phyloP scores from a whole-genome alignment of 164 flowering plant genomes.

The Paratinospora sagittata region DNA sequence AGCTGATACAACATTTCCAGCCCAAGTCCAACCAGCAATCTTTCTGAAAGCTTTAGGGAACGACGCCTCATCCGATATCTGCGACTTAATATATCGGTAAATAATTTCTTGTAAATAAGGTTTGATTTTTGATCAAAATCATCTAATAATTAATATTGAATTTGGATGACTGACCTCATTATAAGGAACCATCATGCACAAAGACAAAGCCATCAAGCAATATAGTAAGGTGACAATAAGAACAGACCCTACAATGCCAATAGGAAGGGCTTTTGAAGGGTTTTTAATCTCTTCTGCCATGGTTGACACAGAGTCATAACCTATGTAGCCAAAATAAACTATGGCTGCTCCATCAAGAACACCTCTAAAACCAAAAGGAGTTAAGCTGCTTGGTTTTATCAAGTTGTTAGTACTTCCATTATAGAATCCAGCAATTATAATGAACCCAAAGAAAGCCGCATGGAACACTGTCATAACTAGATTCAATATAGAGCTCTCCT shows the following conservation, averaged over 20 bases:
- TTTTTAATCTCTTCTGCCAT: conserved; percentile 76
- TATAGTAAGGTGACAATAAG: conserved; percentile 51
- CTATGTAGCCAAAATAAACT: conserved; percentile 73
- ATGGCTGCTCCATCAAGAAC: conserved; percentile 64
- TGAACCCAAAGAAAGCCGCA: conserved; percentile 62
- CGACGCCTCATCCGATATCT: conserved; percentile 52
- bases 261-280: conserved; percentile 61
- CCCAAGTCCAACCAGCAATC: conserved; percentile 71
- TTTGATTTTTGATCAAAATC: not conserved
- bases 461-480: conserved; percentile 73
- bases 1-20: conserved; percentile 58
- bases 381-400: conserved; percentile 52
- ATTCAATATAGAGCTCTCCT: conserved; percentile 84
- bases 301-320: conserved; percentile 80
- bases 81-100: too few relatives aligned
- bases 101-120: not conserved
- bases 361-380: conserved; percentile 60
- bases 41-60: conserved; percentile 51
- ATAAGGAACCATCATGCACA: conserved; percentile 65
- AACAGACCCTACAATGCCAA: conserved; percentile 73
- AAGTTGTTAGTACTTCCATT: conserved; percentile 53
- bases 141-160: not conserved
- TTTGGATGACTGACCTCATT: conserved; percentile 34
- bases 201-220: conserved; percentile 60
- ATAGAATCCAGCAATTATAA: conserved; percentile 59